phyloP scores from a whole-genome alignment of 2,329 filamentous ascomycete genomes.

The Fusarium torulosum region DNA sequence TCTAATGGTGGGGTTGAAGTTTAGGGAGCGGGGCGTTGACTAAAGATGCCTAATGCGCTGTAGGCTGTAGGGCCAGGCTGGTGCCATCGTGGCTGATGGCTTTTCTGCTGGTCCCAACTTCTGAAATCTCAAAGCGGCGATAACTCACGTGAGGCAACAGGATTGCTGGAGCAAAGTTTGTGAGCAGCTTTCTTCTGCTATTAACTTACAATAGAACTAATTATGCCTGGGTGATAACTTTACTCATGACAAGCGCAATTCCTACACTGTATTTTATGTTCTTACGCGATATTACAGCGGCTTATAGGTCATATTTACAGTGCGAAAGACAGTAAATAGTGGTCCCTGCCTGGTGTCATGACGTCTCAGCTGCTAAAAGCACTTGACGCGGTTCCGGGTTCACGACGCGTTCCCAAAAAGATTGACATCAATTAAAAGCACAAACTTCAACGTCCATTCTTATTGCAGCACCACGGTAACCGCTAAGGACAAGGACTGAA shows the following conservation, averaged over 20 bases:
- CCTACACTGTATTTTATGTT: slow-evolving; percentile 7
- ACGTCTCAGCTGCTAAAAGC: slow-evolving; percentile 28
- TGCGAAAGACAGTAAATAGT: background rate
- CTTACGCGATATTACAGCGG: background rate
- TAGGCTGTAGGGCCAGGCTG: background rate
- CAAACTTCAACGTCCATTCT: slow-evolving; percentile 26
- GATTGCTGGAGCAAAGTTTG: background rate
- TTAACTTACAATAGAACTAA: background rate
- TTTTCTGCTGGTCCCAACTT: background rate
- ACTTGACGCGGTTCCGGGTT: slow-evolving; percentile 46
- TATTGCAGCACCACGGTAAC: slow-evolving; percentile 34
- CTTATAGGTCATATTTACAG: background rate
- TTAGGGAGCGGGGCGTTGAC: slow-evolving; percentile 29
- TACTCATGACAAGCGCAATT: no score
- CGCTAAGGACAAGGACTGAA: slow-evolving; percentile 22
- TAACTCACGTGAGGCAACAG: slow-evolving; percentile 10
- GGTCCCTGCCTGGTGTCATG: slow-evolving; percentile 29
- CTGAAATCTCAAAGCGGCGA: slow-evolving; percentile 17
- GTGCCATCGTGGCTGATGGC: background rate
- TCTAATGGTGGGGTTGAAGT: slow-evolving; percentile 42
- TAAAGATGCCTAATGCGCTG: slow-evolving; percentile 21
- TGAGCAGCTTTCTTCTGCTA: background rate
- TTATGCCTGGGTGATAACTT: background rate
- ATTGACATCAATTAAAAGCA: slow-evolving; percentile 34
- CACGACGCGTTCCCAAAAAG: slow-evolving; percentile 44